Percentiles rank a stretch among this genome's conserved stretches.
Conservation (phyloP, 2,329 filamentous ascomycete species). For the Trichoderma lentiforme region DNA sequence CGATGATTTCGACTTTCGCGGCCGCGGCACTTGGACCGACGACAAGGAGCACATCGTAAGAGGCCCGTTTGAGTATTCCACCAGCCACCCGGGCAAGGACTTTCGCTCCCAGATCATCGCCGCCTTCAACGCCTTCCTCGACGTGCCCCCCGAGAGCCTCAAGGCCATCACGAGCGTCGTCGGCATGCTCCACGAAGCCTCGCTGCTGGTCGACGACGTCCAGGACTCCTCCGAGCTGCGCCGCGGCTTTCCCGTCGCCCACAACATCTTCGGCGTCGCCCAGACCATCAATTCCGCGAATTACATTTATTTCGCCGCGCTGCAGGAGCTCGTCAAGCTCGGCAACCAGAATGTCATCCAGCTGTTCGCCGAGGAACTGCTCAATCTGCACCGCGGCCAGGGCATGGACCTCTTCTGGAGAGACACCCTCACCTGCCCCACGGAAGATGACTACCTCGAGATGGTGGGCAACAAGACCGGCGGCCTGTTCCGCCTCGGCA, state of each 20-base stretch:
- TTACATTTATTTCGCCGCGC: slow-evolving; percentile 80
- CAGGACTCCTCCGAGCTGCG: slow-evolving; percentile 77
- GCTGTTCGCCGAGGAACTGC: slow-evolving; percentile 77
- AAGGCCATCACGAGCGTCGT: slow-evolving; percentile 75
- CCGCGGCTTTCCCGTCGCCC: slow-evolving; percentile 75
- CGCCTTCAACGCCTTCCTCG: slow-evolving; percentile 77
- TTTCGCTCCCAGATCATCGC: slow-evolving; percentile 76
- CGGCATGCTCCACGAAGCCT: slow-evolving; percentile 82
- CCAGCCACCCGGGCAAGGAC: slow-evolving; percentile 77
- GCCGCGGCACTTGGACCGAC: slow-evolving; percentile 58
- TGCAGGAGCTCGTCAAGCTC: slow-evolving; percentile 71
- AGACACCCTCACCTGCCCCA: slow-evolving; percentile 78
- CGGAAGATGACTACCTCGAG: slow-evolving; percentile 86
- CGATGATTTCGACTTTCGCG: slow-evolving; percentile 53
- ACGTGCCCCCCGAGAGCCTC: slow-evolving; percentile 67
- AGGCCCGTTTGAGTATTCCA: slow-evolving; percentile 78
- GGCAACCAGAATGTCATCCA: slow-evolving; percentile 63
- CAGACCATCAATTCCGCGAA: slow-evolving; percentile 91
- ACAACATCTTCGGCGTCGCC: slow-evolving; percentile 78
- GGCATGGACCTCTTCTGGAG: slow-evolving; percentile 92
- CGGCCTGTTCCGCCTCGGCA: slow-evolving; percentile 77
- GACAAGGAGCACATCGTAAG: slow-evolving; percentile 75
- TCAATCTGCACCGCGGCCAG: slow-evolving; percentile 82
- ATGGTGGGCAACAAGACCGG: slow-evolving; percentile 93
- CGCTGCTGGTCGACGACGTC: slow-evolving; percentile 81